Percentiles rank a stretch among this genome's conserved stretches.
Evolutionary conservation across 139 green algal species (phyloP).

Genomic region (Pleodorina starrii): DNA sequence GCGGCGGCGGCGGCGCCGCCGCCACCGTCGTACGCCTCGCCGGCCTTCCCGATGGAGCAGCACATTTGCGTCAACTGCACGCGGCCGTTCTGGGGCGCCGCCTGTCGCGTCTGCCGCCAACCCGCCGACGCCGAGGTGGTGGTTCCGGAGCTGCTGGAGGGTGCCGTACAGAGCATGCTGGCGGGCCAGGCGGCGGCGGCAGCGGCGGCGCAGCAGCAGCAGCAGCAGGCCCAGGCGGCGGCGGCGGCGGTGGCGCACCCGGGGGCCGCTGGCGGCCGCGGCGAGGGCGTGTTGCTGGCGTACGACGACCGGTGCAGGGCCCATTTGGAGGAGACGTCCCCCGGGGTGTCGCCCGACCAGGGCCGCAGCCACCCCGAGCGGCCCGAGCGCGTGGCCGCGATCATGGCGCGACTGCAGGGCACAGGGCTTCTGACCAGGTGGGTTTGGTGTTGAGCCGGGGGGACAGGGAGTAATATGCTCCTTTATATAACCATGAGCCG

Average conservation of each 20-base stretch:
- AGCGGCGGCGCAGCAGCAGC: neutral
- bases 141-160: conserved; percentile 17
- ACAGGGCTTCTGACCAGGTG: conserved; percentile 65
- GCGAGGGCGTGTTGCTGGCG: conserved; percentile 29
- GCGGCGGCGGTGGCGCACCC: neutral
- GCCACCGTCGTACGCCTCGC: neutral
- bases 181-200: neutral
- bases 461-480: no score
- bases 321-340: conserved; percentile 38
- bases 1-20: neutral
- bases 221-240: neutral
- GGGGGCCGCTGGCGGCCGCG: neutral
- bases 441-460: neutral
- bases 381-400: conserved; percentile 79
- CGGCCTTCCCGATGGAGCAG: neutral
- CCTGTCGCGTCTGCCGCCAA: conserved; percentile 45
- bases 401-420: conserved; percentile 73
- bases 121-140: neutral
- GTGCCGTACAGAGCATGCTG: conserved; percentile 26
- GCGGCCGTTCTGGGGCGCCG: conserved; percentile 17
- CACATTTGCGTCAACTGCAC: conserved; percentile 53
- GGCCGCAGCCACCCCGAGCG: conserved; percentile 66
- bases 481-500: no score
- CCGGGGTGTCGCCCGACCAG: neutral
- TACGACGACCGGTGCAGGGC: conserved; percentile 43